Percentiles rank a stretch among this genome's conserved stretches.
Evolutionary conservation across 2,329 filamentous ascomycete genomes (phyloP).

Genomic region (Thelonectria olida): DNA sequence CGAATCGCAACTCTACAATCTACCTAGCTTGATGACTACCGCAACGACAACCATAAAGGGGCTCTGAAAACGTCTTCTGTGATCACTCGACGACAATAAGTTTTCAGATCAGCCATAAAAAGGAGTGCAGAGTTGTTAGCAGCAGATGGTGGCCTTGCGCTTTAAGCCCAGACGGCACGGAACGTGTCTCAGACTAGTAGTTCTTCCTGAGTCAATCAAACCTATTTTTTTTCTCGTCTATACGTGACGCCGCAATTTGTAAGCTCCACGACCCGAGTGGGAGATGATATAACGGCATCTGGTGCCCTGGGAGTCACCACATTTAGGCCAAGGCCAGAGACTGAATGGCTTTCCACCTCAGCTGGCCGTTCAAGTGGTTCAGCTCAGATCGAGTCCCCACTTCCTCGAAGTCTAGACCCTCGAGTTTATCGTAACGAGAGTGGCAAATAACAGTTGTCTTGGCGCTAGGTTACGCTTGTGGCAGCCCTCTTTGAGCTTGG

Average conservation of each 20-base stretch:
- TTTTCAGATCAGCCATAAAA: too few species aligned
- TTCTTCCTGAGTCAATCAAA: too few species aligned
- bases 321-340: neutral
- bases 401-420: neutral
- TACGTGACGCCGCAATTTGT: neutral
- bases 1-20: neutral
- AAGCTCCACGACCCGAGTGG: neutral
- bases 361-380: too few species aligned
- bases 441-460: neutral
- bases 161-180: too few species aligned
- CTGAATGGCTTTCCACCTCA: neutral
- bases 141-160: too few species aligned
- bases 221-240: neutral
- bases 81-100: too few species aligned
- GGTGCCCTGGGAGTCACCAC: neutral
- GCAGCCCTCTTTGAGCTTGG: neutral
- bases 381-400: neutral
- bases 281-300: neutral
- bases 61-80: too few species aligned
- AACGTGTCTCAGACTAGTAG: too few species aligned
- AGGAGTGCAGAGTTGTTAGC: too few species aligned
- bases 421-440: neutral
- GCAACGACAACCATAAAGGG: too few species aligned
- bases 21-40: neutral
- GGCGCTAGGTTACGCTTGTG: neutral